These are phyloP conservation scores for Teratosphaeria gauchensis DNA, from an alignment of 2,329 filamentous ascomycete species.

Conservation along the genomic window DNA sequence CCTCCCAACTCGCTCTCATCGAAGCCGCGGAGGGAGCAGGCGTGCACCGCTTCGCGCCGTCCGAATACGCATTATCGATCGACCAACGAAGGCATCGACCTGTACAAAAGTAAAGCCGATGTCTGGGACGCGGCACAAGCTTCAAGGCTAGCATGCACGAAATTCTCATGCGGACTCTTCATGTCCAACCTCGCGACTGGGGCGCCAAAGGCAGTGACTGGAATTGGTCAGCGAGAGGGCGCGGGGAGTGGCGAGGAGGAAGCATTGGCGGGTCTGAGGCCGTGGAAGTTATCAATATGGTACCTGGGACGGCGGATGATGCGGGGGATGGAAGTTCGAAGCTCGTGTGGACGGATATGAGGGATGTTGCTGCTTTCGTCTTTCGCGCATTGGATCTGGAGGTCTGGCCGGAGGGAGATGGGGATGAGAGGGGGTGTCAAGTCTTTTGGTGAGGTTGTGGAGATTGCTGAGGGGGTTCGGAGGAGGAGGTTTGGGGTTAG, in stretches of 20 bases:
- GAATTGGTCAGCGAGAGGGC: constrained; percentile 13
- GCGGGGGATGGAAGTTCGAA: constrained; percentile 39
- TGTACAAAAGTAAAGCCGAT: constrained; percentile 15
- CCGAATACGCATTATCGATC: constrained; percentile 43
- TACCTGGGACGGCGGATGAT: constrained; percentile 37
- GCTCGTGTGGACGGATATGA: constrained; percentile 40
- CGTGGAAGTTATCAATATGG: constrained; percentile 36
- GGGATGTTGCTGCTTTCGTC: constrained; percentile 41
- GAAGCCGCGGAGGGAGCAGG: constrained; percentile 49
- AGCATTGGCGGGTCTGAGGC: constrained; percentile 25
- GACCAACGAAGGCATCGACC: constrained; percentile 16
- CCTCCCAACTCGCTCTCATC: constrained; percentile 41
- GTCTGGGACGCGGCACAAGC: constrained; percentile 16
- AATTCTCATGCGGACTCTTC: constrained; percentile 21
- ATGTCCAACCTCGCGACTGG: constrained; percentile 20
- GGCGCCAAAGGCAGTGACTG: constrained; percentile 16
- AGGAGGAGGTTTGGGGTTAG: no score
- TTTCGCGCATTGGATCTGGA: constrained; percentile 32
- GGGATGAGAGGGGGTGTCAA: no score
- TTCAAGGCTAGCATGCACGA: constrained; percentile 18
- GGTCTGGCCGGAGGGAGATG: no score
- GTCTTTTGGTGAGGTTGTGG: no score
- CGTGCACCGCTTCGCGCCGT: constrained; percentile 51
- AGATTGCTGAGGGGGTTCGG: no score
- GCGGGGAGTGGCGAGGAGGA: constrained; percentile 19